A percentile compares a stretch with the other conserved stretches of the same genome.
Conservation (phyloP, 2,329 filamentous ascomycete species). For the Penicillium sclerotiorum region DNA sequence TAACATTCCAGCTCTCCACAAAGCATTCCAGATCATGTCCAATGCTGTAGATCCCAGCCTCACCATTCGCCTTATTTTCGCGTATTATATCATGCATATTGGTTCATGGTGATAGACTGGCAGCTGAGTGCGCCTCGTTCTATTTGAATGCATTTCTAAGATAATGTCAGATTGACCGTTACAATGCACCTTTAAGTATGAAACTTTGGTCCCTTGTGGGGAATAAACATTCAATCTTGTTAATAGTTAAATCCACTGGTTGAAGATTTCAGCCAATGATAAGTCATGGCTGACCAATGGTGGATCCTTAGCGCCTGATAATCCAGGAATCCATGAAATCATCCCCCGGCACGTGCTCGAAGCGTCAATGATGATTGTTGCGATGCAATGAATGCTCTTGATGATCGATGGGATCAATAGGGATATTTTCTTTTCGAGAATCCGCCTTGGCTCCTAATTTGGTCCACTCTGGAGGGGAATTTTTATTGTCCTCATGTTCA, state of each 20-base stretch:
- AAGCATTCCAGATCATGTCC: conserved; percentile 21
- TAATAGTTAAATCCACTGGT: too few relatives aligned
- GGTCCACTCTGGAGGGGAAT: background rate
- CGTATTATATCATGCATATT: background rate
- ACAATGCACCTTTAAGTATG: background rate
- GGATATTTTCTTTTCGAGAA: background rate
- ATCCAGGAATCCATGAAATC: conserved; percentile 19
- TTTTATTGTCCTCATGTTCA: too few relatives aligned
- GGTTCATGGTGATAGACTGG: too few relatives aligned
- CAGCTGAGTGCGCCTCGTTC: too few relatives aligned
- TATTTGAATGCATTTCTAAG: background rate
- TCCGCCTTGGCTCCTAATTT: background rate
- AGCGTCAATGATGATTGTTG: conserved; percentile 13
- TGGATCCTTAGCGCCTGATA: conserved; percentile 4
- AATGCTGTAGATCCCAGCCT: conserved; percentile 13
- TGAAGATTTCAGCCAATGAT: background rate
- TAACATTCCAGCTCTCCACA: conserved; percentile 17
- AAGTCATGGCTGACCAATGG: background rate
- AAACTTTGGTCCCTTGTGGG: too few relatives aligned
- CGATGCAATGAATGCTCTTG: conserved; percentile 2
- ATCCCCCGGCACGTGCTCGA: conserved; percentile 22
- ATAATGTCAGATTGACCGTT: background rate
- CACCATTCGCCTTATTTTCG: background rate
- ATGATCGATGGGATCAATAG: background rate
- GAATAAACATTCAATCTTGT: too few relatives aligned